Conservation (phyloP, 176 grass and related monocot species). For the Ensete glaucum region DNA sequence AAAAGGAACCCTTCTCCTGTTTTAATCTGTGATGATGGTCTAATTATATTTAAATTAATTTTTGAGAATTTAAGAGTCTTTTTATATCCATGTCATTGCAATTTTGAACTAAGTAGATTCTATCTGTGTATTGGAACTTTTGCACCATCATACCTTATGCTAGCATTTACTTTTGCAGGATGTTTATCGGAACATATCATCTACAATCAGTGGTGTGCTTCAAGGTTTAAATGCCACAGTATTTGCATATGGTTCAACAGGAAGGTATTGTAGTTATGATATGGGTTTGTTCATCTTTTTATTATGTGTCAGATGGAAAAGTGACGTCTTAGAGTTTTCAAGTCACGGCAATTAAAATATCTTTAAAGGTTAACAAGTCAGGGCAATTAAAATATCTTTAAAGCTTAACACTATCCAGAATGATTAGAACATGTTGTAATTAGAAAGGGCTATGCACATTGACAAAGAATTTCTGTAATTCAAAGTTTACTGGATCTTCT, state of each 20-base stretch:
- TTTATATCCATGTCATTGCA: not conserved
- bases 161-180: constrained; percentile 37
- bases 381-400: too few relatives aligned
- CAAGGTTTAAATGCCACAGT: constrained; percentile 97
- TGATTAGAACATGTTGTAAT: too few relatives aligned
- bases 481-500: not conserved
- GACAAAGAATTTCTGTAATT: too few relatives aligned
- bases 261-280: constrained; percentile 56
- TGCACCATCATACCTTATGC: constrained; percentile 1
- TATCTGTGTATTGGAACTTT: not conserved
- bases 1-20: too few relatives aligned
- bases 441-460: too few relatives aligned
- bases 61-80: too few relatives aligned
- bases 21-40: too few relatives aligned
- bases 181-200: constrained; percentile 85
- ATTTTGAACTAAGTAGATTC: not conserved
- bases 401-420: not conserved
- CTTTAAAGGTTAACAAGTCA: not conserved
- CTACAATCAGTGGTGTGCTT: constrained; percentile 79
- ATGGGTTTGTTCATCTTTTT: not conserved
- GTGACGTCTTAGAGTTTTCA: not conserved
- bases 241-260: constrained; percentile 98
- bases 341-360: too few relatives aligned
- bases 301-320: not conserved
- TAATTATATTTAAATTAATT: too few relatives aligned